A percentile compares a stretch with the other conserved stretches of the same genome.
Evolutionary conservation across 2,329 filamentous ascomycete species (phyloP).

Genomic region (Fusarium nodosum): DNA sequence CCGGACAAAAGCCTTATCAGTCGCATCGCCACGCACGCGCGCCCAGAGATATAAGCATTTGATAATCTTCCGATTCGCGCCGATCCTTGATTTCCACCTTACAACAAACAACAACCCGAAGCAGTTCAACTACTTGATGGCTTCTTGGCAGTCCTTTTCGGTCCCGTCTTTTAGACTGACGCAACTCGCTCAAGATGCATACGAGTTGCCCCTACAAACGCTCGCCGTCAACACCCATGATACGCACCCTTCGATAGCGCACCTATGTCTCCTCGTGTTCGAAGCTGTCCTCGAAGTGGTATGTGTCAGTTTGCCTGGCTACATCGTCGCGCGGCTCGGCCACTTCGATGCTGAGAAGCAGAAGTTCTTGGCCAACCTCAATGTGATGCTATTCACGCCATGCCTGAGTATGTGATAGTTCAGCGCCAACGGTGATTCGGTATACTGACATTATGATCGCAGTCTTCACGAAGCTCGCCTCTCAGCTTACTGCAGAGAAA

Average conservation of each 20-base stretch:
- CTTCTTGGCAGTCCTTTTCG: slow-evolving; percentile 55
- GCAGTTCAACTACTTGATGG: slow-evolving; percentile 51
- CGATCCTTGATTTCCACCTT: slow-evolving; percentile 14
- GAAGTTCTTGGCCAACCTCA: slow-evolving; percentile 96
- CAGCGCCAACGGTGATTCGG: not conserved
- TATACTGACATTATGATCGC: slow-evolving; percentile 39
- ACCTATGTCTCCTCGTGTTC: slow-evolving; percentile 87
- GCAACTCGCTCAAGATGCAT: slow-evolving; percentile 55
- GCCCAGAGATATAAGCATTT: slow-evolving; percentile 27
- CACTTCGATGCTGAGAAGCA: slow-evolving; percentile 97
- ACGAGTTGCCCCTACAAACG: slow-evolving; percentile 59
- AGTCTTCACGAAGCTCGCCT: slow-evolving; percentile 98
- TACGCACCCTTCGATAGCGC: slow-evolving; percentile 74
- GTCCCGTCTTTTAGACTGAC: slow-evolving; percentile 63
- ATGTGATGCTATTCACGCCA: slow-evolving; percentile 95
- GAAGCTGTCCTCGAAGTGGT: slow-evolving; percentile 96
- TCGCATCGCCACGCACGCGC: slow-evolving; percentile 13
- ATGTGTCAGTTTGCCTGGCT: slow-evolving; percentile 93
- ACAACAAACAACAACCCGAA: slow-evolving; percentile 17
- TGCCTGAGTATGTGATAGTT: slow-evolving; percentile 78
- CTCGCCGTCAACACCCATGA: slow-evolving; percentile 60
- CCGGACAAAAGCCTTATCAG: slow-evolving; percentile 24
- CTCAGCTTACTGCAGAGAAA: slow-evolving; percentile 92
- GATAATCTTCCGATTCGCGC: slow-evolving; percentile 30
- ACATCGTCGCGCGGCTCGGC: slow-evolving; percentile 88